Percentiles rank a stretch among this genome's conserved stretches.
Conservation (phyloP, 169 alveolate genomes). For the Babesia divergens region DNA sequence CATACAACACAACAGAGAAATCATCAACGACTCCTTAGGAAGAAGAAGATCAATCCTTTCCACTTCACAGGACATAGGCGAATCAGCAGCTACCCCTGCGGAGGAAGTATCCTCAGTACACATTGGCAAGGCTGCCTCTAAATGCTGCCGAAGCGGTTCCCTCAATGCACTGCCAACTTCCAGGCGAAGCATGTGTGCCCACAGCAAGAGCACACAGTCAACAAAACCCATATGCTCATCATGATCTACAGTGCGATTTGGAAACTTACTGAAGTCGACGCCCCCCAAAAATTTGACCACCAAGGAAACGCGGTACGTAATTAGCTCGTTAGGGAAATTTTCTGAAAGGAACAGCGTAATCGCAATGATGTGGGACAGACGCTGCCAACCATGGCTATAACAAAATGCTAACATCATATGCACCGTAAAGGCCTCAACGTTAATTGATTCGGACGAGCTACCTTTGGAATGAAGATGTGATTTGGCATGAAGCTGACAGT, state of each 20-base stretch:
- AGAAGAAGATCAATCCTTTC: constrained; percentile 30
- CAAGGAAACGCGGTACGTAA: background rate
- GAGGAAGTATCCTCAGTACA: background rate
- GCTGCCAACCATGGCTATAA: background rate
- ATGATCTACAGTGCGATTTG: background rate
- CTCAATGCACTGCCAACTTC: background rate
- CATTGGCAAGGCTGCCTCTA: background rate
- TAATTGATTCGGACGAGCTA: background rate
- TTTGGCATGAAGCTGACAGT: background rate
- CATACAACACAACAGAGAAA: constrained; percentile 34
- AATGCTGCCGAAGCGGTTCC: background rate
- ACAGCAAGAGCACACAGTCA: constrained; percentile 29
- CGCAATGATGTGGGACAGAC: constrained; percentile 5
- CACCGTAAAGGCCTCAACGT: background rate
- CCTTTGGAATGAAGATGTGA: background rate
- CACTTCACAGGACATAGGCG: background rate
- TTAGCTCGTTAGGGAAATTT: background rate
- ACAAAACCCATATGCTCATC: constrained; percentile 26
- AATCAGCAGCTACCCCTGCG: background rate
- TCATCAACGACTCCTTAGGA: constrained; percentile 48
- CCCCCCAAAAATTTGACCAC: background rate
- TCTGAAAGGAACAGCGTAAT: constrained; percentile 8
- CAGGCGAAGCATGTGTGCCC: constrained; percentile 47
- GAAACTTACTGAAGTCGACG: background rate
- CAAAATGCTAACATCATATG: constrained; percentile 3